Evolutionary conservation across 2,329 filamentous ascomycete genomes (phyloP).

Genomic region (Ceratocystis variospora): DNA sequence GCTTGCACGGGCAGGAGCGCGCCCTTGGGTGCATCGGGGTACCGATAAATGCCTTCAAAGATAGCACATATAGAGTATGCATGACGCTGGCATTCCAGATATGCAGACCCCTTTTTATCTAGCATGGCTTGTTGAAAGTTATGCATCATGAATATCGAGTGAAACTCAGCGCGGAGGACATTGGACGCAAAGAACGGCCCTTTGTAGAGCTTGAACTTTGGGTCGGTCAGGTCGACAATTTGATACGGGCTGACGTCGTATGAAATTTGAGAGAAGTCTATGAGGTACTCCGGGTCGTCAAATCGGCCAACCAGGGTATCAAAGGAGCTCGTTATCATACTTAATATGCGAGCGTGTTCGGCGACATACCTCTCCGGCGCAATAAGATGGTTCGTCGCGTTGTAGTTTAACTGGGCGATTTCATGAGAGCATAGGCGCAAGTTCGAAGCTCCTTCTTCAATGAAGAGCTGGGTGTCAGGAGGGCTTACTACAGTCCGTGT

Average conservation of each 20-base stretch:
- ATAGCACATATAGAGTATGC: constrained; percentile 62
- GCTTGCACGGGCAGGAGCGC: constrained; percentile 61
- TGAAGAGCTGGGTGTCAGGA: constrained; percentile 41
- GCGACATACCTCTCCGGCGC: constrained; percentile 47
- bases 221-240: constrained; percentile 56
- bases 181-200: constrained; percentile 62
- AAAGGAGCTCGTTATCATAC: constrained; percentile 41
- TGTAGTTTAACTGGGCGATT: constrained; percentile 63
- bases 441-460: constrained; percentile 51
- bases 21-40: constrained; percentile 55
- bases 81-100: constrained; percentile 42
- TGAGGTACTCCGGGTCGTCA: constrained; percentile 42
- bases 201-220: constrained; percentile 57
- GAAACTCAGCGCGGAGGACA: constrained; percentile 60
- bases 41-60: constrained; percentile 64
- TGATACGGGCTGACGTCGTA: constrained; percentile 15
- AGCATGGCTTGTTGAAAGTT: constrained; percentile 53
- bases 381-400: constrained; percentile 50
- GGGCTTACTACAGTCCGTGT: constrained; percentile 3
- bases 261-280: constrained; percentile 44
- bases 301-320: constrained; percentile 39
- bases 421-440: constrained; percentile 65
- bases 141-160: constrained; percentile 68
- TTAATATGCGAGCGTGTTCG: constrained; percentile 44
- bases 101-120: constrained; percentile 37